Conservation (phyloP, 805 yeast species). For the Tetrapisispora namnaoensis region DNA sequence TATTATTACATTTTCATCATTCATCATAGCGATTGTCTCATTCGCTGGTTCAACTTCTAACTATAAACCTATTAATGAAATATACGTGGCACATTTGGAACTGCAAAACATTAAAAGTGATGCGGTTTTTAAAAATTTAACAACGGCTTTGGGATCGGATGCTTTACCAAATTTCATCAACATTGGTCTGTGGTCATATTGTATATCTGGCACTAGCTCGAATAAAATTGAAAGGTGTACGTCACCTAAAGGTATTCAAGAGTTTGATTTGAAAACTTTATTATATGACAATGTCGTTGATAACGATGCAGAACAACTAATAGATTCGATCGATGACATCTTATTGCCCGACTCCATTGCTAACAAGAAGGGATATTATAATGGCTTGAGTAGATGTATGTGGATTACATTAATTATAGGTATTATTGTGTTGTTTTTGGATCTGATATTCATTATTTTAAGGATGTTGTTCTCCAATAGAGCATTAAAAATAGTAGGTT, state of each 20-base stretch:
- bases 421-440: constrained; percentile 35
- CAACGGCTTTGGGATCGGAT: constrained; percentile 9
- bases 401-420: constrained; percentile 46
- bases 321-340: constrained; percentile 26
- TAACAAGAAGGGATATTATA: constrained; percentile 36
- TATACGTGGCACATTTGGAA: constrained; percentile 42
- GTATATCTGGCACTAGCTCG: constrained; percentile 33
- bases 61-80: constrained; percentile 33
- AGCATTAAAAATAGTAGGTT: constrained; percentile 39
- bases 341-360: constrained; percentile 46
- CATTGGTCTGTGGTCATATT: constrained; percentile 58
- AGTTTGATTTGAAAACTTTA: constrained; percentile 18
- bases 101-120: constrained; percentile 27
- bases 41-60: constrained; percentile 43
- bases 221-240: constrained; percentile 19
- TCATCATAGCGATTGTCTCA: constrained; percentile 40
- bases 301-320: constrained; percentile 12
- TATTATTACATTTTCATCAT: constrained; percentile 33
- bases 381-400: constrained; percentile 44
- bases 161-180: constrained; percentile 39
- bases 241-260: constrained; percentile 23
- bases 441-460: constrained; percentile 30
- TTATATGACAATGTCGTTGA: constrained; percentile 23
- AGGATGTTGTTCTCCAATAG: constrained; percentile 34
- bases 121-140: constrained; percentile 10